A percentile compares a stretch with the other conserved stretches of the same genome.
Evolutionary conservation across 352 stramenopile genomes (phyloP).

Genomic region (Blastocystis sp.): DNA sequence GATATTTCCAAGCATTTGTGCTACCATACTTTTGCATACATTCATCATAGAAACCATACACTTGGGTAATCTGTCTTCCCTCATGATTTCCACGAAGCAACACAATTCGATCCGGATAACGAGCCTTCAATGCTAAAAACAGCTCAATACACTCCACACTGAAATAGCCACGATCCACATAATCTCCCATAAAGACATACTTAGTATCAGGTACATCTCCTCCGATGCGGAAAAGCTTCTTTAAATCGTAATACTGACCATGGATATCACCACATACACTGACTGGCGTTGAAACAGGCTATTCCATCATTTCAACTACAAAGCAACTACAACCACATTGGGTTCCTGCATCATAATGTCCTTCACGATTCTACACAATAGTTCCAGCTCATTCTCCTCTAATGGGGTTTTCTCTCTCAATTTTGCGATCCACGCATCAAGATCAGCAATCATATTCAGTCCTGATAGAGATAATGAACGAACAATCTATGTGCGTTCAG

Average conservation of each 20-base stretch:
- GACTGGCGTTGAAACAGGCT: constrained; percentile 72
- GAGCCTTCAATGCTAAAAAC: constrained; percentile 76
- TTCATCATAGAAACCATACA: too few relatives aligned
- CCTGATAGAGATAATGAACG: not conserved
- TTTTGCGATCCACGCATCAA: constrained; percentile 77
- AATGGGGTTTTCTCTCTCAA: constrained; percentile 74
- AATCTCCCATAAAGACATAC: constrained; percentile 83
- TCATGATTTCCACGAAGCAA: constrained; percentile 78
- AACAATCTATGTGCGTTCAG: constrained; percentile 29
- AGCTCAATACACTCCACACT: constrained; percentile 81
- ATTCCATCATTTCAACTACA: not conserved
- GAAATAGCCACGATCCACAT: constrained; percentile 80
- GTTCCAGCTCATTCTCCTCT: constrained; percentile 78
- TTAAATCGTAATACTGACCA: constrained; percentile 79
- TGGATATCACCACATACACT: constrained; percentile 81
- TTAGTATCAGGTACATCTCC: constrained; percentile 77
- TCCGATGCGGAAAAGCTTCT: constrained; percentile 78
- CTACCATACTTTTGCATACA: constrained; percentile 91
- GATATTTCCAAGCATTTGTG: constrained; percentile 88
- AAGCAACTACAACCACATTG: constrained; percentile 67
- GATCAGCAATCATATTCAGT: constrained; percentile 67
- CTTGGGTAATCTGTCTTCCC: too few relatives aligned
- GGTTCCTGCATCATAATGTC: constrained; percentile 79
- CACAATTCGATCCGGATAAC: constrained; percentile 78
- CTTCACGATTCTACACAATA: constrained; percentile 80